Percentiles rank a stretch among this genome's conserved stretches.
Evolutionary conservation across 768 basidiomycete species (phyloP).

Genomic region (Mrakia frigida): DNA sequence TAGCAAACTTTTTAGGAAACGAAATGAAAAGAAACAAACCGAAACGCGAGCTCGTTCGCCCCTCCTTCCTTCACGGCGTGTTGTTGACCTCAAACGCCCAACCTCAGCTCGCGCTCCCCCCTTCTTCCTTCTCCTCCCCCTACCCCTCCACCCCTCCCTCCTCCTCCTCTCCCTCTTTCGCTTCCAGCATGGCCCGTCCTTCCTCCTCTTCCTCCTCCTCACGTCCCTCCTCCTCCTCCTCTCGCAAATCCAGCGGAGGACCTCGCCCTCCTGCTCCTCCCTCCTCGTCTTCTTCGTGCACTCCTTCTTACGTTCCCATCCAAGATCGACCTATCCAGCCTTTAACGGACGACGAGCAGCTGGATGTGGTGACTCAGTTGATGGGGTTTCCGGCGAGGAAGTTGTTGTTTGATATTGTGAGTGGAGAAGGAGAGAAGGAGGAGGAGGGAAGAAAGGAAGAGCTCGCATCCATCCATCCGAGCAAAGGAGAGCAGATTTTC

Average conservation of each 20-base stretch:
- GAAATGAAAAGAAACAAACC: too few species aligned
- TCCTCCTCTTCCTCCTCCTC: background rate
- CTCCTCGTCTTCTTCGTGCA: background rate
- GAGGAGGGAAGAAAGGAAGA: background rate
- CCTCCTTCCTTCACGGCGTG: background rate
- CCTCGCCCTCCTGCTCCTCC: background rate
- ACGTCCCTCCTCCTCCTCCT: background rate
- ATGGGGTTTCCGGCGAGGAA: slow-evolving; percentile 29
- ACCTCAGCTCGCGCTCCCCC: background rate
- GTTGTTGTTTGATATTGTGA: slow-evolving; percentile 30
- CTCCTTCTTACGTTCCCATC: background rate
- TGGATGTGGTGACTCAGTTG: slow-evolving; percentile 29
- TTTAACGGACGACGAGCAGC: slow-evolving; percentile 27
- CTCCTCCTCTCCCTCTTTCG: background rate
- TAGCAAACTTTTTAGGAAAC: too few species aligned
- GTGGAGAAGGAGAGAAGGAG: background rate
- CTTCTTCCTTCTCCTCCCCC: background rate
- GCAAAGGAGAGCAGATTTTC: too few species aligned
- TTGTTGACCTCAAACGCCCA: background rate
- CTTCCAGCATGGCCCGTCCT: background rate
- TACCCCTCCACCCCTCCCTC: background rate
- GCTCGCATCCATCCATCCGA: background rate
- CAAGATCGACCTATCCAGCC: slow-evolving; percentile 6
- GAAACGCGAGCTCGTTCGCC: background rate
- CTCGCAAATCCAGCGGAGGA: background rate